Percentiles rank a stretch among this genome's conserved stretches.
These are phyloP conservation scores for Phaeosphaeriaceae sp. DNA, from an alignment of 2,329 filamentous ascomycete genomes.

Conservation along the genomic window DNA sequence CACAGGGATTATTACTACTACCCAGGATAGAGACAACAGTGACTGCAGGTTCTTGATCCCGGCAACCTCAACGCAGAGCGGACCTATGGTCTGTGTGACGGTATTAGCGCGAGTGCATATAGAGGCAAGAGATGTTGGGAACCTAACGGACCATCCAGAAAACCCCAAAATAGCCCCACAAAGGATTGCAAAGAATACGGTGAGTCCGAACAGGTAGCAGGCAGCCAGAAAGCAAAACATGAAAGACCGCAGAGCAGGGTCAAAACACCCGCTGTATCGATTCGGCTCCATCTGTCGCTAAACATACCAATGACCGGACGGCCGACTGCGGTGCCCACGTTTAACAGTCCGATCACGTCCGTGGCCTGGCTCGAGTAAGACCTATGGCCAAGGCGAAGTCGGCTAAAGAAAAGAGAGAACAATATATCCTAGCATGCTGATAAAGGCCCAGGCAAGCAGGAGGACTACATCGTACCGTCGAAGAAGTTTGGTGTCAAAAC, in stretches of 20 bases:
- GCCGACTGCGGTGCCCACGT: slow-evolving; percentile 57
- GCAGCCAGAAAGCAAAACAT: slow-evolving; percentile 56
- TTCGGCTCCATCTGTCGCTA: slow-evolving; percentile 54
- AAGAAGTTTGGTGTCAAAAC: slow-evolving; percentile 47
- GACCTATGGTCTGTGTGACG: slow-evolving; percentile 43
- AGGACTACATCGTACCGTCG: slow-evolving; percentile 45
- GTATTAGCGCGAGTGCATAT: neutral
- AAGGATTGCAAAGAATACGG: slow-evolving; percentile 53
- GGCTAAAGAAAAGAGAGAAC: slow-evolving; percentile 55
- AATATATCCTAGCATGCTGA: slow-evolving; percentile 57
- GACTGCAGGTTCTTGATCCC: slow-evolving; percentile 51
- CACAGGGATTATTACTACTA: slow-evolving; percentile 50
- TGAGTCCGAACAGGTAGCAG: slow-evolving; percentile 49
- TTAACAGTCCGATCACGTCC: slow-evolving; percentile 52
- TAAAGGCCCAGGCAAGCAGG: slow-evolving; percentile 52
- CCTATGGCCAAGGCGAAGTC: slow-evolving; percentile 56
- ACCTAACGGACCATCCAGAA: slow-evolving; percentile 54
- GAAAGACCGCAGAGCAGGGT: slow-evolving; percentile 50
- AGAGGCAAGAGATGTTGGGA: neutral
- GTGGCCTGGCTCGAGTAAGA: slow-evolving; percentile 50
- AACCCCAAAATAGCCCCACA: slow-evolving; percentile 55
- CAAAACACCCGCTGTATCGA: slow-evolving; percentile 50
- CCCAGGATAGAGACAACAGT: slow-evolving; percentile 49
- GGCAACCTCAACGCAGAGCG: slow-evolving; percentile 50
- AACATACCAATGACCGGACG: slow-evolving; percentile 54